phyloP scores from a whole-genome alignment of 78 protist species.

The Monocercomonoides exilis region DNA sequence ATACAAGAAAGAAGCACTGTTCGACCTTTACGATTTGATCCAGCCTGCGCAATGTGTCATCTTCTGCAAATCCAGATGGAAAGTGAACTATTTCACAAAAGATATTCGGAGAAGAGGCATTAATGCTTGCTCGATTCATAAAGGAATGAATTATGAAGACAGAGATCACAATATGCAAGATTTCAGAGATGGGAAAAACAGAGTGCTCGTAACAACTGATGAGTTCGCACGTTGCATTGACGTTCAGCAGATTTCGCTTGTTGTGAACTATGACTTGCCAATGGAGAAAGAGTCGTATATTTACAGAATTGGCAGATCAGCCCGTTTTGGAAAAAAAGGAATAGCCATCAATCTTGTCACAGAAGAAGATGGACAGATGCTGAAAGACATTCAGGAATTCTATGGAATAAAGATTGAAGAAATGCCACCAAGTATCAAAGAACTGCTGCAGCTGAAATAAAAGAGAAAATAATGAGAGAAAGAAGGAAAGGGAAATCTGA shows the following conservation, averaged over 20 bases:
- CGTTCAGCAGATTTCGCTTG: constrained; percentile 93
- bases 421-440: constrained; percentile 4
- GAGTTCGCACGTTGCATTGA: constrained; percentile 93
- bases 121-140: constrained; percentile 94
- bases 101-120: constrained; percentile 73
- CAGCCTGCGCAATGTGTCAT: no score
- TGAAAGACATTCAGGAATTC: constrained; percentile 30
- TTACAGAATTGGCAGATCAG: constrained; percentile 96
- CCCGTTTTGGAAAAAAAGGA: constrained; percentile 94
- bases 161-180: constrained; percentile 96
- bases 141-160: constrained; percentile 86
- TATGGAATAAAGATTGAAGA: neutral
- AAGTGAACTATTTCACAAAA: constrained; percentile 84
- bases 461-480: no score
- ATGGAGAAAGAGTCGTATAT: constrained; percentile 85
- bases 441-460: no score
- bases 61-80: no score
- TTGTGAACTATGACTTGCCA: constrained; percentile 97
- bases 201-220: constrained; percentile 91
- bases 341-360: constrained; percentile 97
- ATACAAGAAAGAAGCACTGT: constrained; percentile 93
- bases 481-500: no score
- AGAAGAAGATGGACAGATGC: constrained; percentile 76
- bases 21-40: constrained; percentile 95
- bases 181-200: constrained; percentile 85